Evolutionary conservation across 768 basidiomycete species (phyloP), one percentile per base, ranked within the genome.

Genomic region (Russula olivacea): DNA sequence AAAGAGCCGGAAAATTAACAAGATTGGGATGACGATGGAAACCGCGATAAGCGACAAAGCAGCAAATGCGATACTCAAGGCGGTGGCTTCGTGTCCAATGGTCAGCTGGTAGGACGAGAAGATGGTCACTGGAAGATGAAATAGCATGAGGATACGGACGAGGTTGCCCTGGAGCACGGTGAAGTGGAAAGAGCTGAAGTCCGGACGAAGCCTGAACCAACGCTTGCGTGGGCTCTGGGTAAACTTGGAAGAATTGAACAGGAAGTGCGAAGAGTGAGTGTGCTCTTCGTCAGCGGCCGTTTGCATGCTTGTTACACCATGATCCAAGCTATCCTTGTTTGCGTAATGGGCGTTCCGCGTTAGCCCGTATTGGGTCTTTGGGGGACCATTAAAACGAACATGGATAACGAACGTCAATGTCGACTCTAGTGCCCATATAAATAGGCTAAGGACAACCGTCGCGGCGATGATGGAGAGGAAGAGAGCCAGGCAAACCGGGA

Each of bases 91-190:
- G 8, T 76, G 77, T 19, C 82, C 79, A 36, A 85, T 74, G 12
- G 84, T 83, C 81, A 94, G 87, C 70, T 94, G 87, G 73, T 93
- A 98, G 64, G 83, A 86, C 3, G 93, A 91, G 74, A 96, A 96
- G 56, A 93, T 83, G 40, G 93, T 96, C 62, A 98, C 82, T 8
- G 96, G 96, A 21, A 98, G 83, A 74, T 99, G 96, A 76, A 99
- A 98, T 38, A 95, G 78, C 43, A 97, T 80, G 48, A 98, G 83
- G 61, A 98, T 78, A 63, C 96, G 89, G 62, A 95, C 86, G 63
- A 98, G 84, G 74, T 97, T 98, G 50, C 96, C 96, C 67, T 90
- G 86, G 58, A 93, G 76, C 55, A 91, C 83, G 67, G 83, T 88
- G 19, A 85, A 81, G 72, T 93, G 91, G 75, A 93, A 90, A 19